Evolutionary conservation across 768 basidiomycete species (phyloP).

Genomic region (Suillus alpinus): DNA sequence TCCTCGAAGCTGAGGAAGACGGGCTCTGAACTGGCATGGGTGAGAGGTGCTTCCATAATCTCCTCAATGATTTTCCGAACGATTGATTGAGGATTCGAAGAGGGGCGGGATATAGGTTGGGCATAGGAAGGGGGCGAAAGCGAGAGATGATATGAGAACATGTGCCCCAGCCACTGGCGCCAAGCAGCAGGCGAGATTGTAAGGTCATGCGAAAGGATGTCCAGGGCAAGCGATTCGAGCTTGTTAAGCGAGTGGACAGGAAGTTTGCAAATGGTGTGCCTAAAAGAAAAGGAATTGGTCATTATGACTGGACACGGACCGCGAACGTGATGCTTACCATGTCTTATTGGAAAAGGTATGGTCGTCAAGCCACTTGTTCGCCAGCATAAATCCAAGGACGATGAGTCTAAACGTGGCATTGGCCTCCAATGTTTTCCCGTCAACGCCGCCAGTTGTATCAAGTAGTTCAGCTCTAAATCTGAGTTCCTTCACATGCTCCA

Average conservation of each 20-base stretch:
- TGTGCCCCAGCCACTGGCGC: slow-evolving; percentile 68
- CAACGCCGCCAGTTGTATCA: slow-evolving; percentile 39
- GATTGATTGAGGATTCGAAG: slow-evolving; percentile 65
- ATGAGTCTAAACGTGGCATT: slow-evolving; percentile 71
- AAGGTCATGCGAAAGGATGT: slow-evolving; percentile 68
- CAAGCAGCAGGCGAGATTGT: slow-evolving; percentile 63
- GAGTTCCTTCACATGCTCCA: slow-evolving; percentile 55
- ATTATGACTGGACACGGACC: slow-evolving; percentile 4
- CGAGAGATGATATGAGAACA: slow-evolving; percentile 64
- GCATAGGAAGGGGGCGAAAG: slow-evolving; percentile 56
- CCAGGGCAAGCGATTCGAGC: slow-evolving; percentile 68
- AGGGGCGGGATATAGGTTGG: slow-evolving; percentile 79
- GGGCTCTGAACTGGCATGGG: slow-evolving; percentile 42
- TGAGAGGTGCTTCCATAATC: slow-evolving; percentile 51
- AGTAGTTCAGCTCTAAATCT: slow-evolving; percentile 65
- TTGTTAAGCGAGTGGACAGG: slow-evolving; percentile 68
- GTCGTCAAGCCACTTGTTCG: slow-evolving; percentile 87
- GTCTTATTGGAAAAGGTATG: slow-evolving; percentile 90
- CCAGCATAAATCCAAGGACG: slow-evolving; percentile 79
- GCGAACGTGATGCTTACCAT: slow-evolving; percentile 48
- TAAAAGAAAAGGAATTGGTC: slow-evolving; percentile 25
- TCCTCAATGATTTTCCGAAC: slow-evolving; percentile 70
- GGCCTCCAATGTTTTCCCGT: slow-evolving; percentile 49
- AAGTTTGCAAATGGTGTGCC: slow-evolving; percentile 80
- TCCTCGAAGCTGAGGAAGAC: slow-evolving; percentile 74